Percentiles rank a stretch among this genome's conserved stretches.
Evolutionary conservation across 192 early-diverging fungal species (phyloP).

Genomic region (Gigaspora rosea): DNA sequence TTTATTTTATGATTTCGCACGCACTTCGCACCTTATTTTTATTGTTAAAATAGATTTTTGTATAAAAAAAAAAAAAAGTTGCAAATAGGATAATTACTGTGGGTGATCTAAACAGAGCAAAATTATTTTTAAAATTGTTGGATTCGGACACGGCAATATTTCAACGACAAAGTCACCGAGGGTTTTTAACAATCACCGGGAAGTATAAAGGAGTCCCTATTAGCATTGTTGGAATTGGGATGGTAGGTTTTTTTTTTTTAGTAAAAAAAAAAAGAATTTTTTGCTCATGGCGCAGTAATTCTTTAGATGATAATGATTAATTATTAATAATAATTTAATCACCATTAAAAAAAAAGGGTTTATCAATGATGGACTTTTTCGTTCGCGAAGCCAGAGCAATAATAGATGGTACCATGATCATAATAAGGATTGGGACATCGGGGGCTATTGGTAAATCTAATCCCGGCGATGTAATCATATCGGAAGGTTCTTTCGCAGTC

Average conservation of each 20-base stretch:
- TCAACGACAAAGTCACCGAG: slow-evolving; percentile 61
- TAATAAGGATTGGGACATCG: slow-evolving; percentile 87
- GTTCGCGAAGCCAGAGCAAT: slow-evolving; percentile 85
- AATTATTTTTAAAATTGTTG: slow-evolving; percentile 59
- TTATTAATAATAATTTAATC: neutral
- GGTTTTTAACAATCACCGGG: slow-evolving; percentile 86
- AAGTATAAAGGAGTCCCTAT: slow-evolving; percentile 73
- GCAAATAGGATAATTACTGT: slow-evolving; percentile 89
- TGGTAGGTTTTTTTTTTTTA: slow-evolving; percentile 9
- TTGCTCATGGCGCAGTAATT: neutral
- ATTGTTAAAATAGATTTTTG: neutral
- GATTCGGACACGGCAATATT: slow-evolving; percentile 59
- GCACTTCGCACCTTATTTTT: too few relatives aligned
- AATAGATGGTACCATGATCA: slow-evolving; percentile 71
- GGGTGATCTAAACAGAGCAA: slow-evolving; percentile 79
- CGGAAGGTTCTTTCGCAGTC: slow-evolving; percentile 62
- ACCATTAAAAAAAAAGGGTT: slow-evolving; percentile 47
- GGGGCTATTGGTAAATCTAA: slow-evolving; percentile 64
- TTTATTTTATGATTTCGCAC: too few relatives aligned
- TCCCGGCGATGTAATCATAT: slow-evolving; percentile 71
- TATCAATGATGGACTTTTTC: slow-evolving; percentile 90
- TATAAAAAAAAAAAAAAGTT: slow-evolving; percentile 47
- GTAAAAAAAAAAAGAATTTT: too few relatives aligned
- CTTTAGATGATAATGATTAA: too few relatives aligned
- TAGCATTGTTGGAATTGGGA: slow-evolving; percentile 77